phyloP scores from a whole-genome alignment of 495 filamentous ascomycete species.

The Patellaria atrata region DNA sequence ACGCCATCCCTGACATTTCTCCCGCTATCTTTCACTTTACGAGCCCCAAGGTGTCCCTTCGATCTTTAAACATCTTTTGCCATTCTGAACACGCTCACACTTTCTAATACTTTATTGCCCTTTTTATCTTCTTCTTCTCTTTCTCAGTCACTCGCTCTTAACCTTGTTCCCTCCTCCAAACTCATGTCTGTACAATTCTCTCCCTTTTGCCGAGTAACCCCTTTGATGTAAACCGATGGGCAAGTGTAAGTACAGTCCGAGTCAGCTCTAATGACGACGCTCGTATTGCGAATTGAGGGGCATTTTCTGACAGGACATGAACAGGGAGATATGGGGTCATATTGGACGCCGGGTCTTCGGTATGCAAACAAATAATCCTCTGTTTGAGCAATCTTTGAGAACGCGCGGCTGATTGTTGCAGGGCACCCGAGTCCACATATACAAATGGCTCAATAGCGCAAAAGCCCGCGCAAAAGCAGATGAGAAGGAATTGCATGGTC shows the following conservation, averaged over 20 bases:
- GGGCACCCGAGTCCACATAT: slow-evolving; percentile 88
- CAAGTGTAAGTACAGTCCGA: slow-evolving; percentile 22
- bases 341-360: slow-evolving; percentile 56
- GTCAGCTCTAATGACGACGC: slow-evolving; percentile 4
- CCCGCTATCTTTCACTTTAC: too few species aligned
- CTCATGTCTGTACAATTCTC: slow-evolving; percentile 13
- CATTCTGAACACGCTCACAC: too few species aligned
- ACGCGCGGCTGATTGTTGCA: slow-evolving; percentile 18
- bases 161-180: not conserved
- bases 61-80: too few species aligned
- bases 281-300: too few species aligned
- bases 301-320: slow-evolving; percentile 4
- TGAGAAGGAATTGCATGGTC: slow-evolving; percentile 43
- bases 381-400: not conserved
- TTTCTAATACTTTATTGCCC: too few species aligned
- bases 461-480: slow-evolving; percentile 49
- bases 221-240: slow-evolving; percentile 11
- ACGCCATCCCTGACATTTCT: too few species aligned
- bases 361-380: slow-evolving; percentile 23
- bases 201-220: not conserved
- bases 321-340: slow-evolving; percentile 49
- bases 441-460: slow-evolving; percentile 71
- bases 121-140: slow-evolving; percentile 1
- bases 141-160: not conserved
- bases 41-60: too few species aligned